phyloP scores from a whole-genome alignment of 1,284 basidiomycete species.

The Butyriboletus appendiculatus region DNA sequence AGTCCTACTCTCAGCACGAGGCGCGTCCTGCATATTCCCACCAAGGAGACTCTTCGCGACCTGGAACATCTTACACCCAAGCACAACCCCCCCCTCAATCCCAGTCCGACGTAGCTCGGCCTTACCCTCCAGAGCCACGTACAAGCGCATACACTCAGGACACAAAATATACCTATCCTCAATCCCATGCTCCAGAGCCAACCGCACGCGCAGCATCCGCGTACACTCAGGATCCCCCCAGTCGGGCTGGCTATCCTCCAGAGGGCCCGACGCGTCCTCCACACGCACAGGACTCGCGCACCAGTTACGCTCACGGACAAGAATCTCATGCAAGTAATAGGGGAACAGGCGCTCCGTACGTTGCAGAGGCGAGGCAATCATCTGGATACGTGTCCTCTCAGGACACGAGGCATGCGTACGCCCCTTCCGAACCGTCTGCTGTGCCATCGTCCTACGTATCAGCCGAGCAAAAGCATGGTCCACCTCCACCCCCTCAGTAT shows the following conservation, averaged over 20 bases:
- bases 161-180: slow-evolving; percentile 26
- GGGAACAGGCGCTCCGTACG: slow-evolving; percentile 9
- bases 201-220: slow-evolving; percentile 12
- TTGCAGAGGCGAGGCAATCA: slow-evolving; percentile 24
- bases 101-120: slow-evolving; percentile 21
- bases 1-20: slow-evolving; percentile 29
- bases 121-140: slow-evolving; percentile 24
- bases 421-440: slow-evolving; percentile 19
- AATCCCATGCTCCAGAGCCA: slow-evolving; percentile 21
- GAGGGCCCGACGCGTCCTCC: slow-evolving; percentile 21
- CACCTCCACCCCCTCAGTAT: slow-evolving; percentile 18
- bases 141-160: slow-evolving; percentile 27
- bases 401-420: slow-evolving; percentile 25
- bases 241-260: slow-evolving; percentile 16
- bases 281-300: slow-evolving; percentile 24
- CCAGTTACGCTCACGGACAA: slow-evolving; percentile 20
- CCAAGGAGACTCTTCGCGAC: slow-evolving; percentile 24
- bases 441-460: slow-evolving; percentile 19
- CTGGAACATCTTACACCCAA: slow-evolving; percentile 26
- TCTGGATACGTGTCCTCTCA: slow-evolving; percentile 23
- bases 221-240: slow-evolving; percentile 20
- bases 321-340: slow-evolving; percentile 20
- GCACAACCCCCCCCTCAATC: slow-evolving; percentile 16
- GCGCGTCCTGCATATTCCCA: slow-evolving; percentile 23
- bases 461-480: slow-evolving; percentile 25